Base-by-base conservation (phyloP, 176 grass and related monocot genomes). In the Carex littledalei region DNA sequence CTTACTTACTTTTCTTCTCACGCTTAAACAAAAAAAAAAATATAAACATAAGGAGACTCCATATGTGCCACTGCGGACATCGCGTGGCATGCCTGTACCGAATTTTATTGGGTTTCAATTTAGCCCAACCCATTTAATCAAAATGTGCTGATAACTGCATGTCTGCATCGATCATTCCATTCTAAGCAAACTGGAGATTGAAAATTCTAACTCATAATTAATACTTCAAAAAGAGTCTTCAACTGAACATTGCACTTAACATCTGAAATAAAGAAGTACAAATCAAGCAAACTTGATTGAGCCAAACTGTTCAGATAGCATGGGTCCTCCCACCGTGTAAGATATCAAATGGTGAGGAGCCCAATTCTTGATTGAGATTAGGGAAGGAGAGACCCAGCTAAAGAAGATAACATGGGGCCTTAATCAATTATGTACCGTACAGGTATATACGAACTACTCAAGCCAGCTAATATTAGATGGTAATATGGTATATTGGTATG, bases 401-500 rank as follows among this genome's bases (percentile, higher is more conserved):
- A 55, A 78, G 15, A 32, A 78, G 52, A 52, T 66, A 52, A 69
- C 58, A 83, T 83, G 81, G 81, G 64, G 41, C 45, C 63, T 83
- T 64, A 65, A 82, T 82, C 34, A 82, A 66, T 82, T 20, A 24
- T 83, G 81, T 83, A 83, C 41, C 29, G 81, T 83, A 83, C 81
- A 8, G 55, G 22, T 22, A 17, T 32, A 21, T 61, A 9, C 7
- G 7, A 65, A 83, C 32, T 35, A 1, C 47, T 49, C 47, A 35
- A 66, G 81, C 81, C 81, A 83, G 63, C 39, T 83, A 66, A 68
- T 67, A 83, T 63, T n/a, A 45, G 29, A 67, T 83, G 43, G 81
- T 83, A 1, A 29, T 29, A 29, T 29, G 26, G 26, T 29, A 29
- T 29, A 29, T 29, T 29, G 26, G 26, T 29, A 49, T 14, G 47